Conservation (phyloP, 2,329 filamentous ascomycete species). For the Colletotrichum tropicale region DNA sequence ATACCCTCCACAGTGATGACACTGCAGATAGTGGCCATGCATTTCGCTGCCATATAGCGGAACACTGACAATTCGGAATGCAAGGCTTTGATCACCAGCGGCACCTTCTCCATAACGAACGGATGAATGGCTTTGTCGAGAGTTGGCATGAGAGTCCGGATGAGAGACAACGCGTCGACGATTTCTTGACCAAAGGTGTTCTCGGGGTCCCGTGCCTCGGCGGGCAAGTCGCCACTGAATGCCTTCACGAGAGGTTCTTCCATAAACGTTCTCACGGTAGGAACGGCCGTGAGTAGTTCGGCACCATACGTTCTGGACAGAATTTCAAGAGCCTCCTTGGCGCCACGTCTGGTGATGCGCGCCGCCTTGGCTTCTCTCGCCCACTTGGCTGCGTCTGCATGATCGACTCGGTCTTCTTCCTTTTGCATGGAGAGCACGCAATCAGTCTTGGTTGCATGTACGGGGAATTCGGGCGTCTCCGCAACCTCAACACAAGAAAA, state of each 20-base stretch:
- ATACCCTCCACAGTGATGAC: slow-evolving; percentile 94
- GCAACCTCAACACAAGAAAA: slow-evolving; percentile 98
- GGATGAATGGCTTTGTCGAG: slow-evolving; percentile 75
- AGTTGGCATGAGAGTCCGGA: slow-evolving; percentile 92
- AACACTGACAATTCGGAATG: slow-evolving; percentile 91
- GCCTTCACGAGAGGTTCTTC: slow-evolving; percentile 78
- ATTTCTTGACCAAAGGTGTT: slow-evolving; percentile 86
- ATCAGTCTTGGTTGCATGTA: slow-evolving; percentile 78
- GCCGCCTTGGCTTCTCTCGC: slow-evolving; percentile 89
- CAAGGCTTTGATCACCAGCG: slow-evolving; percentile 84
- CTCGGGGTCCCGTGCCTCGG: slow-evolving; percentile 75
- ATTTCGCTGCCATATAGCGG: slow-evolving; percentile 96
- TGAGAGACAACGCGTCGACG: slow-evolving; percentile 90
- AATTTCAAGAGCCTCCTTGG: slow-evolving; percentile 92
- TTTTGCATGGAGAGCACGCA: slow-evolving; percentile 93
- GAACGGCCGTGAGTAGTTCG: slow-evolving; percentile 79
- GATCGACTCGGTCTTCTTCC: slow-evolving; percentile 93
- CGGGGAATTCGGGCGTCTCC: slow-evolving; percentile 93
- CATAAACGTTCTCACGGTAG: slow-evolving; percentile 81
- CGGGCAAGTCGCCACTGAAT: slow-evolving; percentile 74
- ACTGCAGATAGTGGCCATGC: slow-evolving; percentile 95
- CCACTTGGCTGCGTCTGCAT: slow-evolving; percentile 88
- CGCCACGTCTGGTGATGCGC: slow-evolving; percentile 87
- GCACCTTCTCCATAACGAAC: slow-evolving; percentile 84
- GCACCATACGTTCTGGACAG: slow-evolving; percentile 80